Conservation (phyloP, 176 grass and related monocot species). For the Metroxylon sagu region DNA sequence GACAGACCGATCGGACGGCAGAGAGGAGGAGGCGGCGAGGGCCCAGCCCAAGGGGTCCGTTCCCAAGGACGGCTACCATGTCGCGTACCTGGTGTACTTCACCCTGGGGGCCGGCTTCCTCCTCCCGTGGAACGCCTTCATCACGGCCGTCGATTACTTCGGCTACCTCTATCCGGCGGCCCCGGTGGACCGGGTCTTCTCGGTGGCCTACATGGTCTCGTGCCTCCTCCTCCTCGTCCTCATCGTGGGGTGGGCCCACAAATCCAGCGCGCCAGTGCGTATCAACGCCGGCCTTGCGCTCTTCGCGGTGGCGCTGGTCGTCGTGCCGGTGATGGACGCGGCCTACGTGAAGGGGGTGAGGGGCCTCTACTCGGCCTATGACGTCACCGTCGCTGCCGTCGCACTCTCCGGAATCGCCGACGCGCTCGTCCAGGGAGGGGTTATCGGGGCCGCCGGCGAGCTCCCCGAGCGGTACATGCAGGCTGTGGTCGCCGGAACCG, state of each 20-base stretch:
- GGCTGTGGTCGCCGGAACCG: slow-evolving; percentile 73
- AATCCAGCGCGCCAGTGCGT: slow-evolving; percentile 39
- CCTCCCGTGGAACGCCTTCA: slow-evolving; percentile 95
- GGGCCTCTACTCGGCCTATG: slow-evolving; percentile 47
- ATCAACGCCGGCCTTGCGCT: slow-evolving; percentile 72
- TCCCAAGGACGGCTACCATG: slow-evolving; percentile 29
- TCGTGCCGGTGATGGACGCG: slow-evolving; percentile 76
- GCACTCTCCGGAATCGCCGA: slow-evolving; percentile 56
- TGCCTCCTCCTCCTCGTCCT: slow-evolving; percentile 46
- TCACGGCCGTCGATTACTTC: slow-evolving; percentile 99
- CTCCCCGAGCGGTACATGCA: slow-evolving; percentile 89
- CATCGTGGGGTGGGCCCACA: slow-evolving; percentile 72
- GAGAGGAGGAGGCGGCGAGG: background rate
- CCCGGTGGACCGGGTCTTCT: slow-evolving; percentile 83
- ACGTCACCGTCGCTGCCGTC: slow-evolving; percentile 57
- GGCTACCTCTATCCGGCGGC: slow-evolving; percentile 74
- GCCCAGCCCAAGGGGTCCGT: background rate
- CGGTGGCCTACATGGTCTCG: slow-evolving; percentile 69
- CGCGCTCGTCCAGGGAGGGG: slow-evolving; percentile 81
- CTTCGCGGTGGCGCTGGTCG: slow-evolving; percentile 56
- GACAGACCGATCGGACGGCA: background rate
- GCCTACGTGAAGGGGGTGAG: slow-evolving; percentile 53
- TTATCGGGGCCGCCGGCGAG: slow-evolving; percentile 80
- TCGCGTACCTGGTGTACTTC: slow-evolving; percentile 78
- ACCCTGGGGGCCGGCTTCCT: slow-evolving; percentile 75